Base-by-base conservation (phyloP, 2,329 filamentous ascomycete species). In the Fusarium sp. region DNA sequence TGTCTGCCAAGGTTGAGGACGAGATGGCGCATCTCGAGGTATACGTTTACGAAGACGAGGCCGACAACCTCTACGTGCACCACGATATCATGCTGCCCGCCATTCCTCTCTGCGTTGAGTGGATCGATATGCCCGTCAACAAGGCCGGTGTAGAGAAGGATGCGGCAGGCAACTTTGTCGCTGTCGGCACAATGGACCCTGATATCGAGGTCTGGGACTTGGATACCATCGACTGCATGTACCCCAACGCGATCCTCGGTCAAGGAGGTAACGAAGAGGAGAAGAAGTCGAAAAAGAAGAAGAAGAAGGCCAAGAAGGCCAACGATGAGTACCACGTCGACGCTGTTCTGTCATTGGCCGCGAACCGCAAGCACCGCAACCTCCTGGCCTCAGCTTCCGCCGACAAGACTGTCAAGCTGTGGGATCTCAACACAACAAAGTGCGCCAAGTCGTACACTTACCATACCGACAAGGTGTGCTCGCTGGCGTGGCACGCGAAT, bases 61-160 rank as follows among this genome's bases (percentile, higher is more conserved):
- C 91, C 46, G 96, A 98, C 82, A 99, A 99, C 79, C 90, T 99
- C 66, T 99, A 99, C 80, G 95, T 99, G 25, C 96, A 99, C 83
- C 96, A 99, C 87, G 96, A 99, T 81, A 97, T 99, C 75, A 98
- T 99, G 95, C 88, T 99, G 59, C 96, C 96, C 32, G 95, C 95
- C 25, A 97, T 99, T 77, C 96, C 96, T 13, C 89, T 99, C 9
- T 96, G 94, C 77, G 88, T 98, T 43, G 96, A 99, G 83, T 99
- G 96, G 96, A 83, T 99, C 46, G 93, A 98, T 79, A 86, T 97
- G 59, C 91, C 94, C n/a, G 94, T 97, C 38, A 91, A 92, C 71
- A 93, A 94, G 79, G 81, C 85, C 13, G 83, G 80, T 47, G 82
- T 86, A 8, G 87, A 88, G 44, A 88, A 88, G 66, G 89, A 92